phyloP scores from a whole-genome alignment of 1,284 basidiomycete genomes.

The Volvariella volvacea region DNA sequence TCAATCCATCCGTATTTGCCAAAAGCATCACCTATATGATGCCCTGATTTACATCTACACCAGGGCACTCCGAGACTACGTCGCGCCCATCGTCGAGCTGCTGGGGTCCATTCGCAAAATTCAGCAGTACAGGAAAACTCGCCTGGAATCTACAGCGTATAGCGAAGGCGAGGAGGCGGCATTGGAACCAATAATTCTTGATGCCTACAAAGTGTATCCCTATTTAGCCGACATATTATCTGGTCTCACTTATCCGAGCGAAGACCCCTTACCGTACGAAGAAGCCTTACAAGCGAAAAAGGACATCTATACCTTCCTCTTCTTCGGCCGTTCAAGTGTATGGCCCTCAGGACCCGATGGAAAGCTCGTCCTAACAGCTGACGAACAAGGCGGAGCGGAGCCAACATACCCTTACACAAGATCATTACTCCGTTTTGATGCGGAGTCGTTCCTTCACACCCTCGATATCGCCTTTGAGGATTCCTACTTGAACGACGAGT shows the following conservation, averaged over 20 bases:
- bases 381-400: conserved; percentile 64
- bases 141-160: conserved; percentile 26
- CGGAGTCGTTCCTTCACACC: conserved; percentile 91
- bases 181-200: conserved; percentile 57
- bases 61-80: conserved; percentile 81
- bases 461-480: conserved; percentile 96
- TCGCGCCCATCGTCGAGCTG: conserved; percentile 85
- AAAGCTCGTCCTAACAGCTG: conserved; percentile 64
- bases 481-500: conserved; percentile 78
- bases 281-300: conserved; percentile 64
- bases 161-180: conserved; percentile 28
- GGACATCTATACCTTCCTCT: conserved; percentile 76
- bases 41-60: conserved; percentile 95
- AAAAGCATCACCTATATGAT: conserved; percentile 81
- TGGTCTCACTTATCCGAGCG: conserved; percentile 84
- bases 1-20: conserved; percentile 85
- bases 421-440: conserved; percentile 81
- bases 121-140: conserved; percentile 37
- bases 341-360: conserved; percentile 76
- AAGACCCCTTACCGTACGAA: conserved; percentile 59
- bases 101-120: conserved; percentile 72
- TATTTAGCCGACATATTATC: conserved; percentile 87
- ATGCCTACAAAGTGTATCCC: conserved; percentile 90
- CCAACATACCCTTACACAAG: conserved; percentile 88
- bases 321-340: conserved; percentile 72